Evolutionary conservation across 2,329 filamentous ascomycete genomes (phyloP).

Genomic region (Cytospora leucostoma): DNA sequence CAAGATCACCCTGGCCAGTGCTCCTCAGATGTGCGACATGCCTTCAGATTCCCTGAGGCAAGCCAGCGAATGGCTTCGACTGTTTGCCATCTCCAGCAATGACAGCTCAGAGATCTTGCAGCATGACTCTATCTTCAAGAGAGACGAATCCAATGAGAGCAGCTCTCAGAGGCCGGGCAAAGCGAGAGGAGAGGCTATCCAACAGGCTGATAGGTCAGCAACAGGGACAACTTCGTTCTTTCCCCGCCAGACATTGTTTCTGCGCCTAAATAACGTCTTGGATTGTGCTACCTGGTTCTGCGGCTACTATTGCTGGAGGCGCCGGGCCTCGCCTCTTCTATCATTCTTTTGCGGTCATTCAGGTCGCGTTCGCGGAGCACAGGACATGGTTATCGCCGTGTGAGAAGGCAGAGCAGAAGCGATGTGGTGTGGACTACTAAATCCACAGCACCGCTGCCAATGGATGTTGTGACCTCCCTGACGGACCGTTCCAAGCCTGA

Average conservation of each 20-base stretch:
- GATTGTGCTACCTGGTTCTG: slow-evolving; percentile 19
- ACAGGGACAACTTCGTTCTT: slow-evolving; percentile 13
- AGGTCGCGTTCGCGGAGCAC: slow-evolving; percentile 15
- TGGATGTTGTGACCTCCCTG: background rate
- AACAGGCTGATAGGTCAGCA: slow-evolving; percentile 1
- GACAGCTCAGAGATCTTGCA: slow-evolving; percentile 9
- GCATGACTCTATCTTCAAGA: slow-evolving; percentile 6
- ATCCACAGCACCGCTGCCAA: background rate
- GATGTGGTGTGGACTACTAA: background rate
- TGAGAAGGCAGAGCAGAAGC: slow-evolving; percentile 3
- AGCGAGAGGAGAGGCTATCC: slow-evolving; percentile 9
- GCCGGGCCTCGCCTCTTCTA: slow-evolving; percentile 23
- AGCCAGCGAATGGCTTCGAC: slow-evolving; percentile 21
- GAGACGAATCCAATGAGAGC: slow-evolving; percentile 23
- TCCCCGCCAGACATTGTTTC: slow-evolving; percentile 25
- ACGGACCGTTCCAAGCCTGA: background rate
- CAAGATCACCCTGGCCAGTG: slow-evolving; percentile 25
- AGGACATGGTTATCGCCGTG: slow-evolving; percentile 11
- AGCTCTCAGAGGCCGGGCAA: slow-evolving; percentile 4
- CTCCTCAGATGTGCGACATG: slow-evolving; percentile 23
- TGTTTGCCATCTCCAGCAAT: slow-evolving; percentile 15
- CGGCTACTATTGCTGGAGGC: slow-evolving; percentile 14
- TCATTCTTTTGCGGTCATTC: slow-evolving; percentile 9
- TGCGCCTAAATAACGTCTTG: slow-evolving; percentile 24
- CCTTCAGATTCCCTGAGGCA: slow-evolving; percentile 9